Evolutionary conservation across 202 grass and related monocot species (phyloP), one percentile per base, ranked within the genome.

Genomic region (Digitaria exilis): DNA sequence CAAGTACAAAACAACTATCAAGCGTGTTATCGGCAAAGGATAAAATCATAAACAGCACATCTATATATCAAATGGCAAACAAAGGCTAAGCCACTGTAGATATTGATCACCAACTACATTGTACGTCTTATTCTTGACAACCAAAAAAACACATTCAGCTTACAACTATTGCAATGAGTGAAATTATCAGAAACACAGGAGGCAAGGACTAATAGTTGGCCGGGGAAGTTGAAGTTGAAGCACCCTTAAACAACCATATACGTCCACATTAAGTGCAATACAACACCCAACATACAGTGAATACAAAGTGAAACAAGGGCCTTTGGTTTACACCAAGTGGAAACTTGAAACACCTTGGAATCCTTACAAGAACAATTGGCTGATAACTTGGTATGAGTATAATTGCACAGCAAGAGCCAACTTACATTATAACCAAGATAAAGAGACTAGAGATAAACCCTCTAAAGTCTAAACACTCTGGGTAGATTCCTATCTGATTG

Each of bases 401-500:
- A 30, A 4, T n/a, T 62, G 28, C 8, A 31, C 34, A 41, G 7
- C 16, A 57, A 72, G 7, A 9, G 8, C 37, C 21, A 37, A 45
- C 6, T 70, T 25, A 7, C 4, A 49, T 24, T 22, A 31, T 64
- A 71, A 63, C 32, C 49, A 28, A 70, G 43, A 18, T 43, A 68
- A 68, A 59, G 3, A 70, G 22, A 48, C 32, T 31, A n/a, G 43
- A 28, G 1, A 57, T 24, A 19, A 49, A 35, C 8, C 32, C 12
- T 22, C 45, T 77, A 82, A 71, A 69, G 8, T 22, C 45, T 77
- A 82, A 71, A 69, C 18, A 72, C 15, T 28, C 31, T 24, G 19
- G 65, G 66, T 16, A 37, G 7, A 63, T 4, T 67, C 54, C 15
- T 22, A 71, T 10, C 22, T 25, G 10, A 71, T 54, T 71, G 29